Conservation (phyloP, 371 early-diverging fungal species). For the Apophysomyces variabilis region DNA sequence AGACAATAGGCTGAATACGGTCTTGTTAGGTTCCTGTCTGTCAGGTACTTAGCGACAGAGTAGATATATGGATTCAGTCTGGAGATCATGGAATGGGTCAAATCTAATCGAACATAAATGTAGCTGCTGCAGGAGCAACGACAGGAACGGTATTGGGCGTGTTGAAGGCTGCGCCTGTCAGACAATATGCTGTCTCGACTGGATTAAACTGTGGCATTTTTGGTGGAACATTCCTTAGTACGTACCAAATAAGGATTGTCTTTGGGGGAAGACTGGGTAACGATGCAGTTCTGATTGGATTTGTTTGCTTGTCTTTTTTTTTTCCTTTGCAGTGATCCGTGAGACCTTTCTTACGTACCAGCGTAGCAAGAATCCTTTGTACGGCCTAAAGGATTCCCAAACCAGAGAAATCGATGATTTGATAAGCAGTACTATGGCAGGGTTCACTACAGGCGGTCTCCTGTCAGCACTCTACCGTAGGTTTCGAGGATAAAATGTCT, state of each 20-base stretch:
- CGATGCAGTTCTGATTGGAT: background rate
- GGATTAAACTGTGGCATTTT: constrained; percentile 50
- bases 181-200: constrained; percentile 38
- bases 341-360: constrained; percentile 61
- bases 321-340: constrained; percentile 39
- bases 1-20: background rate
- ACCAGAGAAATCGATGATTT: constrained; percentile 60
- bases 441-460: constrained; percentile 61
- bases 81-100: background rate
- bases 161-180: constrained; percentile 40
- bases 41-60: background rate
- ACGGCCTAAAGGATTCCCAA: constrained; percentile 60
- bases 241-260: constrained; percentile 4
- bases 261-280: too few relatives aligned
- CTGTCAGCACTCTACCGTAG: constrained; percentile 56
- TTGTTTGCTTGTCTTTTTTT: background rate
- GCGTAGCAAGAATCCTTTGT: constrained; percentile 57
- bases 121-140: constrained; percentile 52
- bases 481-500: constrained; percentile 2
- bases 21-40: background rate
- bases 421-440: constrained; percentile 63
- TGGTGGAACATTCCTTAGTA: constrained; percentile 55
- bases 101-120: background rate
- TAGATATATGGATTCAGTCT: background rate
- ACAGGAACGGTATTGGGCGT: constrained; percentile 56